Evolutionary conservation across 2,329 filamentous ascomycete species (phyloP), one percentile per base, ranked within the genome.

Genomic region (Neonectria coccinea): DNA sequence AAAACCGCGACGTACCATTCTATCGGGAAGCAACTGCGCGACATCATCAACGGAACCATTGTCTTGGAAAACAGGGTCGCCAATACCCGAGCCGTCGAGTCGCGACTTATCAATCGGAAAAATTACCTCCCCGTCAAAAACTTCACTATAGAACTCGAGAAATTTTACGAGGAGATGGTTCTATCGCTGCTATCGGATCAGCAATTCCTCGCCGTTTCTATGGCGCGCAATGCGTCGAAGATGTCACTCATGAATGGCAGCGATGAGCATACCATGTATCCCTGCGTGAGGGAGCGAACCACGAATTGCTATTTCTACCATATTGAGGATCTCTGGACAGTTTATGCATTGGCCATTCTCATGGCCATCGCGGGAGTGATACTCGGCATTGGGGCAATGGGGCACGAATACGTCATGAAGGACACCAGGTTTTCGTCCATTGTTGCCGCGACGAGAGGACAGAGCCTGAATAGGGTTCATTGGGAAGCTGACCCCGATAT

Each of bases 371-470:
- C 60, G 9, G 68, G 64, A n/a, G 69, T 72, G 4, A 56, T 66
- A 9, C 59, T 59, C 3, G 70, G 68, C 2, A 63, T 71, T 1
- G 10, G 39, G 2, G 69, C 69, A 0, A 71, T 71, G 65, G 50
- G 44, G 1, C 67, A 53, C 0, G 69, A 71, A 8, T 16, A 56
- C 1, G 56, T 61, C 2, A 64, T 67, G 10, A 67, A 69, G 2
- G 68, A 57, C 5, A 71, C 70, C 42, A 66, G 67, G 0, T 71
- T 71, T 3, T 71, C 69, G 29, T 33, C 69, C 7, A 70, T 71
- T 2, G 67, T 67, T 0, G 59, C 59, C 0, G 69, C 69, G 4
- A 71, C 69, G 0, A 18, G 55, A 14, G 55, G 44, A 10, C 55
- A 57, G n/a, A 57, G 55, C 41, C 33, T 57, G 9, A 57, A 57